Evolutionary conservation across 2,329 filamentous ascomycete species (phyloP).

Genomic region (Botrytis squamosa): DNA sequence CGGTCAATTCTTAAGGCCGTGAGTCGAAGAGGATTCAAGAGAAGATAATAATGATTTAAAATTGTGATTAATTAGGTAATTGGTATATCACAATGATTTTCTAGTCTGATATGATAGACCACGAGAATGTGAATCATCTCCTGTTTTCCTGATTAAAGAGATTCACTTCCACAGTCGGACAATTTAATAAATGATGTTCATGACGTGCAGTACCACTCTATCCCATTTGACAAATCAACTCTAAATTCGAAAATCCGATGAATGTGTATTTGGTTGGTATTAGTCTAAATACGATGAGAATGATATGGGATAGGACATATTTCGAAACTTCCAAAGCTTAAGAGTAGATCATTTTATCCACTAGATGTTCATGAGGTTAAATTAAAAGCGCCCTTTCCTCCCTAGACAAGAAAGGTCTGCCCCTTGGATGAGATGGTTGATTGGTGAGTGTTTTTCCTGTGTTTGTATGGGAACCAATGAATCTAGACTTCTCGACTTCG

Average conservation of each 20-base stretch:
- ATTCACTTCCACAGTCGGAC: background rate
- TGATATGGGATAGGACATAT: constrained; percentile 1
- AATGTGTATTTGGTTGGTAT: background rate
- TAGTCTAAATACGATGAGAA: background rate
- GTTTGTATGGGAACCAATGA: background rate
- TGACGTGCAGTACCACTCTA: background rate
- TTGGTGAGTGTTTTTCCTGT: background rate
- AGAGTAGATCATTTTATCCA: background rate
- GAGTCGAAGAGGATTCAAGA: background rate
- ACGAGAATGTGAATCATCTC: background rate
- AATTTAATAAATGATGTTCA: background rate
- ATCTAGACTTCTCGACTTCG: background rate
- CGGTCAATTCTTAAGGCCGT: background rate
- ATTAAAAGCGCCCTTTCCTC: background rate
- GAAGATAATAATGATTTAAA: background rate
- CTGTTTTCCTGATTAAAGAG: background rate
- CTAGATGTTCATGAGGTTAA: background rate
- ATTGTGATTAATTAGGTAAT: background rate
- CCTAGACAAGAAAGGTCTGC: background rate
- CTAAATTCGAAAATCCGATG: background rate
- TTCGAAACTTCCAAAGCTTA: constrained; percentile 14
- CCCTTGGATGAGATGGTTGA: background rate
- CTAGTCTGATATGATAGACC: background rate
- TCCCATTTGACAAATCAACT: background rate
- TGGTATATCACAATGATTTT: background rate